Evolutionary conservation across 2,329 filamentous ascomycete genomes (phyloP), one percentile per base, ranked within the genome.

Genomic region (Aureobasidium mangrovei): DNA sequence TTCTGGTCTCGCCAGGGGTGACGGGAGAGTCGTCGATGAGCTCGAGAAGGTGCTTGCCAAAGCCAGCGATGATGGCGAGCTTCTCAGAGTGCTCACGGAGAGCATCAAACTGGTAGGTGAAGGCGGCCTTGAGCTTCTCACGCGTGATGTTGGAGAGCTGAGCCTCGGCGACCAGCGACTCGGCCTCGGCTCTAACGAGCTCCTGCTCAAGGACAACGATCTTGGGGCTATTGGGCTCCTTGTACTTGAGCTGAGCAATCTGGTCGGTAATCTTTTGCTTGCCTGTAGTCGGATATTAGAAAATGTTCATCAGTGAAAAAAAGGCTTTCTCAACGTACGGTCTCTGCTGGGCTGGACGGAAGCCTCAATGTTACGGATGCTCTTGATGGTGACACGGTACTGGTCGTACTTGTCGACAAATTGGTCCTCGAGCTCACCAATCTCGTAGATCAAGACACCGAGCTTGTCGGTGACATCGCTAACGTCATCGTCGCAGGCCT

Each of bases 251-350:
- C 72, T 97, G 91, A 48, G 93, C 91, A 64, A 98, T 98, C 70
- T 97, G 89, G 70, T 98, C 93, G 65, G 89, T 95, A 67, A 98
- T 97, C 76, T 97, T 98, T 72, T 97, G 91, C 78, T 98, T 98
- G 72, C 89, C 88, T 94, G 62, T 54, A 32, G 6, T 18, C 4
- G 5, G 52, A 33, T 56, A 56, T 64, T 60, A 68, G 51, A 39
- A 42, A 12, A 18, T 18, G 18, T 18, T 18, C 1, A 18, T 18
- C 18, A 18, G 18, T 53, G 26, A 27, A 29, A 8, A 8, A 18
- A 18, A 18, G 18, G 18, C 18, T 18, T 18, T 18, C 18, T 18
- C 18, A 49, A 72, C 86, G 75, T 77, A 93, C 93, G 88, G 74
- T 98, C 93, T 74, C 93, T 83, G 77, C 91, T 96, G 55, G 93